Conservation (phyloP, 2,329 filamentous ascomycete species). For the Penicillium palitans region DNA sequence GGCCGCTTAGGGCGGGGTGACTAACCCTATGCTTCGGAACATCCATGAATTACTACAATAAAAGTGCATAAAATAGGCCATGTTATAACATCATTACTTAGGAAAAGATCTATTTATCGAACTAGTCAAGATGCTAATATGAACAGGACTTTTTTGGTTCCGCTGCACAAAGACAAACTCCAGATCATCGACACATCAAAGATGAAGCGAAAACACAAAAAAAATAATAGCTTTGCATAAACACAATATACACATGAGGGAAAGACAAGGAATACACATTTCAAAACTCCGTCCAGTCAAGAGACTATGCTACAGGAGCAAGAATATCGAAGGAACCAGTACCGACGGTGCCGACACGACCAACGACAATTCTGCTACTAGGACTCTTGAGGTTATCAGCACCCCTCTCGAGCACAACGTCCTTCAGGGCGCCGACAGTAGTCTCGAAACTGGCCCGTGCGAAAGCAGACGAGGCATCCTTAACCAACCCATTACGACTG, state of each 20-base stretch:
- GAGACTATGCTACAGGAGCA: slow-evolving; percentile 47
- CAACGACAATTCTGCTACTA: slow-evolving; percentile 84
- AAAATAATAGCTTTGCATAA: slow-evolving; percentile 17
- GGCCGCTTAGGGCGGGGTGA: no score
- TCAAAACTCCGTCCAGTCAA: slow-evolving; percentile 19
- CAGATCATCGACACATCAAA: slow-evolving; percentile 41
- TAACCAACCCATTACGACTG: slow-evolving; percentile 79
- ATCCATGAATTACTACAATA: not conserved
- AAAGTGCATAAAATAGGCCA: not conserved
- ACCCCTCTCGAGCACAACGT: slow-evolving; percentile 86
- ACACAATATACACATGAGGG: slow-evolving; percentile 30
- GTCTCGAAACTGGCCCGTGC: slow-evolving; percentile 99
- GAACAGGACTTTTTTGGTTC: slow-evolving; percentile 39
- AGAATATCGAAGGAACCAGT: slow-evolving; percentile 92
- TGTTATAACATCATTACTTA: slow-evolving; percentile 1
- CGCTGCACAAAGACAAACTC: slow-evolving; percentile 40
- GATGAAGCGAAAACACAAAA: slow-evolving; percentile 19
- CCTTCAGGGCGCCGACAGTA: slow-evolving; percentile 87
- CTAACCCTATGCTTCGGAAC: no score
- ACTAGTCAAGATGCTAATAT: slow-evolving; percentile 31
- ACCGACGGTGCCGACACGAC: slow-evolving; percentile 76
- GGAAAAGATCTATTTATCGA: slow-evolving; percentile 24
- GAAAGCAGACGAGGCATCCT: slow-evolving; percentile 82
- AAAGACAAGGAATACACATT: slow-evolving; percentile 22
- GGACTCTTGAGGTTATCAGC: slow-evolving; percentile 85